phyloP scores from a whole-genome alignment of 129 eudicot species.

The Helianthus annuus region DNA sequence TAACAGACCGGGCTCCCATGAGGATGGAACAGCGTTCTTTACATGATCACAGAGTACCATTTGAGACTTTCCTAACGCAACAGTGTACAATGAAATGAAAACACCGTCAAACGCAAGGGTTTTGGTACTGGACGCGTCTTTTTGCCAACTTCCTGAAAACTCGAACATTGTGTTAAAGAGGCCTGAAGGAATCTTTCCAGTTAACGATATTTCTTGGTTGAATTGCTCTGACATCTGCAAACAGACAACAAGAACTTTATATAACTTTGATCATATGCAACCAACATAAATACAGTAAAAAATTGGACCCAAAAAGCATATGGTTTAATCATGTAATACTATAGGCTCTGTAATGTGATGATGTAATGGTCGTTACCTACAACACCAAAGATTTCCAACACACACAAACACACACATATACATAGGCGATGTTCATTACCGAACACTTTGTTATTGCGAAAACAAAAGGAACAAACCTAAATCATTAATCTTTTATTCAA shows the following conservation, averaged over 20 bases:
- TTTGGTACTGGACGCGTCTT: slow-evolving; percentile 92
- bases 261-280: neutral
- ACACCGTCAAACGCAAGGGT: slow-evolving; percentile 96
- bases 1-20: slow-evolving; percentile 95
- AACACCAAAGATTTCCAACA: slow-evolving; percentile 6
- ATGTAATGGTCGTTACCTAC: slow-evolving; percentile 8
- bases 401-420: neutral
- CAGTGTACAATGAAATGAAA: slow-evolving; percentile 77
- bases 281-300: neutral
- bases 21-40: slow-evolving; percentile 87
- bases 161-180: slow-evolving; percentile 90
- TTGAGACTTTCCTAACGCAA: slow-evolving; percentile 88
- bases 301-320: neutral
- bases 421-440: no score
- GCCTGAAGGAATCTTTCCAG: slow-evolving; percentile 96
- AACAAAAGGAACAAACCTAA: no score
- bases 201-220: slow-evolving; percentile 87
- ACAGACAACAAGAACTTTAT: neutral
- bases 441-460: no score
- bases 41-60: slow-evolving; percentile 86
- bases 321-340: neutral
- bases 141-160: slow-evolving; percentile 94
- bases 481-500: no score
- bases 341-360: slow-evolving; percentile 2
- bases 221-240: slow-evolving; percentile 95